Conservation (phyloP, 352 stramenopile genomes). For the Phytophthora tentaculata region DNA sequence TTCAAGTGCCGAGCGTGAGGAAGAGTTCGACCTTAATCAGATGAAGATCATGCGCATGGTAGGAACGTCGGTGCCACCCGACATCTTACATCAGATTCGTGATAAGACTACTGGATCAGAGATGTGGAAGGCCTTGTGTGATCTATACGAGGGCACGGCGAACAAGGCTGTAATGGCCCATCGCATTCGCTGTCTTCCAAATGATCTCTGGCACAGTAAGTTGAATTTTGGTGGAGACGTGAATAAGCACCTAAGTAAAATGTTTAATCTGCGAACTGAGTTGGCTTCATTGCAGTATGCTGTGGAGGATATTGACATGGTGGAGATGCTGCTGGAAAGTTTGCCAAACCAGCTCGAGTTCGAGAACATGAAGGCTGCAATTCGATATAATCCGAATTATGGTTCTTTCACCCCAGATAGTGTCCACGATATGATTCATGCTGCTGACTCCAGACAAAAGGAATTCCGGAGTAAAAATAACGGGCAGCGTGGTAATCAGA, state of each 20-base stretch:
- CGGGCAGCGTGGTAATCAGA: neutral
- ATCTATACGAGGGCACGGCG: neutral
- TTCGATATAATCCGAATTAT: neutral
- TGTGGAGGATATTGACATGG: conserved; percentile 18
- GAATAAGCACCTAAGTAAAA: conserved; percentile 17
- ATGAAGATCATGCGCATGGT: neutral
- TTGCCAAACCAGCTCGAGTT: conserved; percentile 6
- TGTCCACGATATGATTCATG: neutral
- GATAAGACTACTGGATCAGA: neutral
- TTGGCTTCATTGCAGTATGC: conserved; percentile 10
- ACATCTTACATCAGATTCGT: neutral
- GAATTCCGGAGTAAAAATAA: neutral
- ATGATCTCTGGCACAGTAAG: neutral
- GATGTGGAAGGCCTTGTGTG: neutral
- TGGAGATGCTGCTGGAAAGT: conserved; percentile 10
- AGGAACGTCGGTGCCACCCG: neutral
- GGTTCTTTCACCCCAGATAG: neutral
- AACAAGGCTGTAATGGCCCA: neutral
- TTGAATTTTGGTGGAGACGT: conserved; percentile 3
- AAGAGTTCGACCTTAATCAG: neutral
- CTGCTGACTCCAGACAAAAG: neutral
- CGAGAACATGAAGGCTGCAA: conserved; percentile 4
- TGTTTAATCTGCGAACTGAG: conserved; percentile 13
- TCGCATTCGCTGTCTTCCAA: neutral
- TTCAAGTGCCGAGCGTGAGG: neutral